Percentiles rank a stretch among this genome's conserved stretches.
Evolutionary conservation across 371 early-diverging fungal genomes (phyloP).

Genomic region (Rhizopus delemar): DNA sequence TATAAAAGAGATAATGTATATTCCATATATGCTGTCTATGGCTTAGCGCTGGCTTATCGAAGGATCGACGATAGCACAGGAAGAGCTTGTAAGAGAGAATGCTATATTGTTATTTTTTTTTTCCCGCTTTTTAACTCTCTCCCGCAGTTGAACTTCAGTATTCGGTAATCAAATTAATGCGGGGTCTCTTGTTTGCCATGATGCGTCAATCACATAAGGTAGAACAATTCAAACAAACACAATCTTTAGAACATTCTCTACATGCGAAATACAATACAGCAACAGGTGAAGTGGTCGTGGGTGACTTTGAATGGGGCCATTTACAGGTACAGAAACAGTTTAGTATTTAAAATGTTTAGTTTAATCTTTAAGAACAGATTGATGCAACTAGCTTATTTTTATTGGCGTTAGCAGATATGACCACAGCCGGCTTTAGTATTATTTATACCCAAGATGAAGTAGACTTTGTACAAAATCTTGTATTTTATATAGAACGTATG

Average conservation of each 20-base stretch:
- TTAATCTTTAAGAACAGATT: slow-evolving; percentile 38
- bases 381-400: slow-evolving; percentile 88
- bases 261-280: slow-evolving; percentile 89
- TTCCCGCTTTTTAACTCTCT: not conserved
- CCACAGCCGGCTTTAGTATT: slow-evolving; percentile 74
- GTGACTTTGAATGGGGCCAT: slow-evolving; percentile 84
- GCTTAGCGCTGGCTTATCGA: slow-evolving; percentile 82
- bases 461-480: slow-evolving; percentile 87
- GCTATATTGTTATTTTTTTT: not conserved
- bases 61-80: slow-evolving; percentile 84
- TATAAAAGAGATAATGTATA: slow-evolving; percentile 82
- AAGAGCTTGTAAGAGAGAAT: slow-evolving; percentile 68
- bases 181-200: slow-evolving; percentile 79
- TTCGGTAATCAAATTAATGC: slow-evolving; percentile 76
- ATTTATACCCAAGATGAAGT: slow-evolving; percentile 87
- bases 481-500: slow-evolving; percentile 83
- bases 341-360: no score
- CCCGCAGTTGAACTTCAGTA: slow-evolving; percentile 78
- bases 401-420: slow-evolving; percentile 85
- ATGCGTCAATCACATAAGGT: slow-evolving; percentile 87
- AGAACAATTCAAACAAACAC: slow-evolving; percentile 79
- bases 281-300: slow-evolving; percentile 88
- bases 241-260: slow-evolving; percentile 66
- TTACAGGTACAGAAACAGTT: slow-evolving; percentile 40
- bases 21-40: slow-evolving; percentile 85